Conservation (phyloP, 2,329 filamentous ascomycete species). For the Calonectria pseudoreteaudii region DNA sequence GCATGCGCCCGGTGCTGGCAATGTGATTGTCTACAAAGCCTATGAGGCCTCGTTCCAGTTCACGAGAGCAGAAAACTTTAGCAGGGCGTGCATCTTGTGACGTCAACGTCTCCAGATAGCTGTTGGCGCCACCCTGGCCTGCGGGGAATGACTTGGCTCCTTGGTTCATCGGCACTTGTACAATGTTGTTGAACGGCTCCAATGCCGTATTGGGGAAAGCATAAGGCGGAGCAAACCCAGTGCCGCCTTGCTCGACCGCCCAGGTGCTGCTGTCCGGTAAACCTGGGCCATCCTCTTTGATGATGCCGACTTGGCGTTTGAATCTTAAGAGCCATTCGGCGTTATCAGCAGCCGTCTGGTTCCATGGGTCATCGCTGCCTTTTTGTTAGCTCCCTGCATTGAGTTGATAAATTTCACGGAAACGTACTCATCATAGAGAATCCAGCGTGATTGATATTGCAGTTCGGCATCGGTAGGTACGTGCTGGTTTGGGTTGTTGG, state of each 20-base stretch:
- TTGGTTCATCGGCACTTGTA: conserved; percentile 49
- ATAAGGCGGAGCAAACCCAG: conserved; percentile 68
- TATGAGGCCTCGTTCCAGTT: conserved; percentile 66
- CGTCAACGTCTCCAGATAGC: conserved; percentile 59
- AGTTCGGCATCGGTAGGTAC: conserved; percentile 71
- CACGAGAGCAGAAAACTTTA: conserved; percentile 67
- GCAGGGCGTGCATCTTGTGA: conserved; percentile 60
- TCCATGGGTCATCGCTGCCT: conserved; percentile 71
- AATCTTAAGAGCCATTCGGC: conserved; percentile 73
- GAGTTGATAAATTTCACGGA: not conserved
- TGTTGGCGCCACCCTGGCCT: conserved; percentile 59
- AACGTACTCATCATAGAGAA: conserved; percentile 72
- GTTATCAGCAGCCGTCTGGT: conserved; percentile 73
- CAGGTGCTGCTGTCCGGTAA: conserved; percentile 57
- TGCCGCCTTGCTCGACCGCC: conserved; percentile 62
- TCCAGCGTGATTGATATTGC: conserved; percentile 73
- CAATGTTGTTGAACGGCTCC: conserved; percentile 48
- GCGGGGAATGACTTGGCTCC: conserved; percentile 56
- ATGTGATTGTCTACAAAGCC: conserved; percentile 60
- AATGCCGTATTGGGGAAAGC: conserved; percentile 56
- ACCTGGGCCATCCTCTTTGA: conserved; percentile 62
- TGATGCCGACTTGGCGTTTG: conserved; percentile 68
- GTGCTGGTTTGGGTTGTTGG: conserved; percentile 70
- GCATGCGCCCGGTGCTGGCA: conserved; percentile 54
- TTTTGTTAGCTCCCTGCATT: conserved; percentile 31